These are phyloP conservation scores for Cladobotryum mycophilum DNA, from an alignment of 2,329 filamentous ascomycete species.

Conservation along the genomic window DNA sequence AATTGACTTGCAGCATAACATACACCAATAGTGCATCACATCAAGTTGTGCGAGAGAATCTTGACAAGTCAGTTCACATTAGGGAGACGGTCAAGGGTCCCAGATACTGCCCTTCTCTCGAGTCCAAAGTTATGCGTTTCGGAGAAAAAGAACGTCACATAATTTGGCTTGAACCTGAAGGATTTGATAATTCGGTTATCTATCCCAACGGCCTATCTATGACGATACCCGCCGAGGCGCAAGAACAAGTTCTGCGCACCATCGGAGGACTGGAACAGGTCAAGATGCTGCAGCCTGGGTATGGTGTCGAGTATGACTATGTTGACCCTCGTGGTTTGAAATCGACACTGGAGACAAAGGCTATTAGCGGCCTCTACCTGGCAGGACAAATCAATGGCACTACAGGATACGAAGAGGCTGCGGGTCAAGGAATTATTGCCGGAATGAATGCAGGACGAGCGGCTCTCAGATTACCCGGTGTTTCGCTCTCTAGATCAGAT, in stretches of 20 bases:
- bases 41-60: conserved; percentile 75
- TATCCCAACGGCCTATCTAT: conserved; percentile 97
- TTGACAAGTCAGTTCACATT: conserved; percentile 96
- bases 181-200: conserved; percentile 80
- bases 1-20: conserved; percentile 81
- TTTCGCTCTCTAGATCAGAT: conserved; percentile 72
- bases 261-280: conserved; percentile 85
- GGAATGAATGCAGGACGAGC: conserved; percentile 91
- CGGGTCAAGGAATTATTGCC: conserved; percentile 85
- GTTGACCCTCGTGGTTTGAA: conserved; percentile 85
- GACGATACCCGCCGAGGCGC: conserved; percentile 85
- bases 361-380: conserved; percentile 80
- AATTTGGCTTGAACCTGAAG: conserved; percentile 96
- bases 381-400: conserved; percentile 98
- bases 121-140: conserved; percentile 90
- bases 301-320: conserved; percentile 98
- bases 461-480: conserved; percentile 56
- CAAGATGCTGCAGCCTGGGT: conserved; percentile 88
- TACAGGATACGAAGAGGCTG: conserved; percentile 95
- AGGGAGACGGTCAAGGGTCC: conserved; percentile 91
- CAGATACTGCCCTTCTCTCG: conserved; percentile 89
- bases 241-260: conserved; percentile 77
- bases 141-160: conserved; percentile 74
- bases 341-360: conserved; percentile 89
- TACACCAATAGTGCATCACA: conserved; percentile 81